Conservation (phyloP, 345 rosid genomes). For the Eutrema heterophyllum region DNA sequence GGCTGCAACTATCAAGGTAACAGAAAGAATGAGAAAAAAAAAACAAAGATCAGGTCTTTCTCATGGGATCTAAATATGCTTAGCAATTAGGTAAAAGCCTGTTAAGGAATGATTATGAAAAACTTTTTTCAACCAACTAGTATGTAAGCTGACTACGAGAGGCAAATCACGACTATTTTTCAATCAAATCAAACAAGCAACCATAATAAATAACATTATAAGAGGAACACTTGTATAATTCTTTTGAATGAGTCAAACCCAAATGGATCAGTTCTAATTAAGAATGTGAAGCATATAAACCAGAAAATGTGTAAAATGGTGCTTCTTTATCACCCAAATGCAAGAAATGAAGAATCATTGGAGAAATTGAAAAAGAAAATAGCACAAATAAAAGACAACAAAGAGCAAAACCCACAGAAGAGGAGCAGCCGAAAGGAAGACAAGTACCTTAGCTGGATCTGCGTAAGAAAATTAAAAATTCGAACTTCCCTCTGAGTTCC, state of each 20-base stretch:
- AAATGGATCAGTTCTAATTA: neutral
- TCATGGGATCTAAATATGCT: conserved; percentile 1
- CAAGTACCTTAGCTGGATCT: conserved; percentile 8
- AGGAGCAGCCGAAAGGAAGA: neutral
- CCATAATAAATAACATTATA: neutral
- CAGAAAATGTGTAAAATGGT: neutral
- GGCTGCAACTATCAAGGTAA: conserved; percentile 9
- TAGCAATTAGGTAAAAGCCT: neutral
- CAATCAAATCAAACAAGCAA: neutral
- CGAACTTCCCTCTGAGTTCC: neutral
- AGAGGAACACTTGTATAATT: neutral
- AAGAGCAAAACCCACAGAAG: neutral
- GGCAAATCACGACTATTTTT: neutral
- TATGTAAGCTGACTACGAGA: neutral
- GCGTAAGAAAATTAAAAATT: neutral
- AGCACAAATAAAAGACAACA: neutral
- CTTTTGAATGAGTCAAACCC: neutral
- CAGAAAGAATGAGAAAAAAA: neutral
- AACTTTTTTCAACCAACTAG: neutral
- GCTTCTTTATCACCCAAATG: conserved; percentile 5
- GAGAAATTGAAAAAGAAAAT: neutral
- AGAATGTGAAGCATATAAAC: neutral
- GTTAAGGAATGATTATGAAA: neutral
- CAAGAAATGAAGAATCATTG: neutral
- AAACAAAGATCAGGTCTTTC: neutral